Percentiles rank a stretch among this genome's conserved stretches.
phyloP scores from a whole-genome alignment of 2,329 filamentous ascomycete species.

The Epichloe uncinata region DNA sequence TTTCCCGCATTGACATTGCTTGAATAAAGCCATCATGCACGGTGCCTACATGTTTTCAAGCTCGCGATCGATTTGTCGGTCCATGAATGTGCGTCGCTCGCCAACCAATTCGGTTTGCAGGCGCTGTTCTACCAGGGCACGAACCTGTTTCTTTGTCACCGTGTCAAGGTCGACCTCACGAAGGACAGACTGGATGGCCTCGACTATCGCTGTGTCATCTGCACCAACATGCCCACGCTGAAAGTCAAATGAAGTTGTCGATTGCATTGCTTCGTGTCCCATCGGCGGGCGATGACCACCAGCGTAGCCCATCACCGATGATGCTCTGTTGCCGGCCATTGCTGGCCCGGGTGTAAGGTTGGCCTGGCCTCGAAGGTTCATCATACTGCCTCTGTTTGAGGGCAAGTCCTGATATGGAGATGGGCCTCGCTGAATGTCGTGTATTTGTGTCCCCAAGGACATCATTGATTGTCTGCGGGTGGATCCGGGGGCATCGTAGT shows the following conservation, averaged over 20 bases:
- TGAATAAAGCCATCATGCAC: background rate
- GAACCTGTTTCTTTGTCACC: conserved; percentile 97
- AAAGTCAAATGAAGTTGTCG: conserved; percentile 45
- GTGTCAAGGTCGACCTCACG: conserved; percentile 84
- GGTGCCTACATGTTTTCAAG: conserved; percentile 71
- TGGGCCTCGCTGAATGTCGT: conserved; percentile 33
- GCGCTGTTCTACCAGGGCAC: conserved; percentile 82
- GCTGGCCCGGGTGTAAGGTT: conserved; percentile 33
- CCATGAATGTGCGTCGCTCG: conserved; percentile 79
- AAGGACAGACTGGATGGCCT: conserved; percentile 72
- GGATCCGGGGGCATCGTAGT: conserved; percentile 35
- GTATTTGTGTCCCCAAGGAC: conserved; percentile 41
- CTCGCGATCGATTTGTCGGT: conserved; percentile 85
- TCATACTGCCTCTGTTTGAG: conserved; percentile 45
- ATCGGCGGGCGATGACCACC: conserved; percentile 35
- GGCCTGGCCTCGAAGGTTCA: conserved; percentile 37
- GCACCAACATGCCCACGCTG: conserved; percentile 49
- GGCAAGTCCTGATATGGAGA: conserved; percentile 47
- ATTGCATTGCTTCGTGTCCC: conserved; percentile 33
- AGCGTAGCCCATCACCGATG: conserved; percentile 32
- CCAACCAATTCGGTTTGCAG: conserved; percentile 79
- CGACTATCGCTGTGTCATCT: conserved; percentile 66
- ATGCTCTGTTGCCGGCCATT: conserved; percentile 23
- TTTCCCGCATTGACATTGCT: background rate
- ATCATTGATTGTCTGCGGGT: conserved; percentile 58